Percentiles rank a stretch among this genome's conserved stretches.
Evolutionary conservation across 1,139 yeast species (phyloP).

Genomic region (Sugiyamaella paludigena): DNA sequence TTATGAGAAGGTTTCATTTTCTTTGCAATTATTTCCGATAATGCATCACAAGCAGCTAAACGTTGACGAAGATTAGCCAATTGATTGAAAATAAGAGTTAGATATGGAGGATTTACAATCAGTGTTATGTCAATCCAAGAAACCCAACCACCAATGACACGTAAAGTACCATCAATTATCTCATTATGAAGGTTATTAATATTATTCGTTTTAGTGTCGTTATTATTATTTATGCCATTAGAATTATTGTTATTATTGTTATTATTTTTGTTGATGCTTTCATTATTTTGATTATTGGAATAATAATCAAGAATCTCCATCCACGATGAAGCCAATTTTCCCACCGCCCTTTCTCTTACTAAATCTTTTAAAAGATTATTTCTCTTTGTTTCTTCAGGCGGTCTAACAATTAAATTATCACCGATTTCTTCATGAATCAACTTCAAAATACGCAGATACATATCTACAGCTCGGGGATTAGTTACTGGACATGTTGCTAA

Average conservation of each 20-base stretch:
- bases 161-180: constrained; percentile 58
- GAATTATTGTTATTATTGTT: constrained; percentile 18
- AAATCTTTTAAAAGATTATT: constrained; percentile 75
- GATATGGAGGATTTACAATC: constrained; percentile 65
- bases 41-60: constrained; percentile 65
- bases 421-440: constrained; percentile 90
- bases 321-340: constrained; percentile 67
- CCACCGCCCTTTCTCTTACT: constrained; percentile 75
- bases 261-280: constrained; percentile 28
- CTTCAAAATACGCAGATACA: constrained; percentile 68
- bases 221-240: constrained; percentile 57
- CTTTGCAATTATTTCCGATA: constrained; percentile 79
- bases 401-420: constrained; percentile 77
- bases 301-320: constrained; percentile 50
- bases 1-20: constrained; percentile 92
- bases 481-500: constrained; percentile 38
- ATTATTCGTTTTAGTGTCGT: constrained; percentile 5
- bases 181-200: constrained; percentile 34
- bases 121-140: constrained; percentile 93
- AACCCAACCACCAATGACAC: constrained; percentile 78
- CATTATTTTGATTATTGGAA: constrained; percentile 21
- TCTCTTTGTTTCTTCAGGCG: constrained; percentile 56
- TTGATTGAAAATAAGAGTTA: constrained; percentile 61
- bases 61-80: constrained; percentile 52
- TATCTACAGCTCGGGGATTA: constrained; percentile 61